Percentiles rank a stretch among this genome's conserved stretches.
These are phyloP conservation scores for Yamadazyma aaseri DNA, from an alignment of 1,139 yeast genomes.

Conservation along the genomic window DNA sequence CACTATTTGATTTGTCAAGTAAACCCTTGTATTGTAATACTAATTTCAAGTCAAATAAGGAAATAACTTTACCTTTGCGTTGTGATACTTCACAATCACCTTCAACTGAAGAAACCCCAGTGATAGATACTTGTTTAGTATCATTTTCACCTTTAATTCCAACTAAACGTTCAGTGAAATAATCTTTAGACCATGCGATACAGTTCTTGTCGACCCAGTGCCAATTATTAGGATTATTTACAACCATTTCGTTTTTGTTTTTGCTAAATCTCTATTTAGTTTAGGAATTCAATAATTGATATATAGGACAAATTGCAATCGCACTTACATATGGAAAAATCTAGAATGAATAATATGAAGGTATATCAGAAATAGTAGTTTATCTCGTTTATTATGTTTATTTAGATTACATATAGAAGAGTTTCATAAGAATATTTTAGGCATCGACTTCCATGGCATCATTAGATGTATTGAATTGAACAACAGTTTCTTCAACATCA, in stretches of 20 bases:
- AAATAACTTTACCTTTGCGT: conserved; percentile 94
- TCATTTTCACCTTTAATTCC: conserved; percentile 46
- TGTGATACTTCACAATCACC: conserved; percentile 98
- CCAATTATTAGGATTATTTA: conserved; percentile 58
- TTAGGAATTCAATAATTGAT: background rate
- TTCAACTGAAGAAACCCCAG: conserved; percentile 65
- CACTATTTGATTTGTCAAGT: conserved; percentile 27
- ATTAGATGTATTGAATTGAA: conserved; percentile 36
- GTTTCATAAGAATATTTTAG: conserved; percentile 16
- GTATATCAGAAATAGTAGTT: background rate
- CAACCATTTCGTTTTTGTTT: conserved; percentile 34
- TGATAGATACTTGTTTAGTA: conserved; percentile 42
- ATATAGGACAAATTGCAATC: conserved; percentile 1
- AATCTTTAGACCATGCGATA: conserved; percentile 81
- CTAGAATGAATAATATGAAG: no score
- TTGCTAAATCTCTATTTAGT: background rate
- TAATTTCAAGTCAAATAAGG: conserved; percentile 78
- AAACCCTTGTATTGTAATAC: conserved; percentile 60
- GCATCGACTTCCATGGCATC: conserved; percentile 79
- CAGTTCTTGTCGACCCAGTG: conserved; percentile 99
- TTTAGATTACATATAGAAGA: no score
- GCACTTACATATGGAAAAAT: conserved; percentile 12
- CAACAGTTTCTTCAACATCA: conserved; percentile 68
- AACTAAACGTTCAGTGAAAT: conserved; percentile 60
- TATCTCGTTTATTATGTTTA: background rate